Base-by-base conservation (phyloP, 164 flowering plant species). In the Piper longum region DNA sequence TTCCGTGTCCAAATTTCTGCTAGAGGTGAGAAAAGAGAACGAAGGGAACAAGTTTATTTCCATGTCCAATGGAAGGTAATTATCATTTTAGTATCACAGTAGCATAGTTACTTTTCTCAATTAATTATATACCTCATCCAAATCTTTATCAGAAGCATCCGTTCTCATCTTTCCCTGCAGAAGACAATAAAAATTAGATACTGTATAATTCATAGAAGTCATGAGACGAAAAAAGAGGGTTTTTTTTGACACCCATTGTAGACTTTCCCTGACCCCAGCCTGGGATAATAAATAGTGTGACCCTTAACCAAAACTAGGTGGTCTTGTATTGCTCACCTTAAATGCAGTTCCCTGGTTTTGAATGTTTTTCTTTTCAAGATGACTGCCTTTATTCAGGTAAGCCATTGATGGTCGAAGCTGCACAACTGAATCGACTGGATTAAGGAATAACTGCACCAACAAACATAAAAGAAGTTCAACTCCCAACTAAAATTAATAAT, bases 391-490 rank as follows among this genome's bases (percentile, higher is more conserved):
- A 6, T 70, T 71, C 11, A 82, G 77, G 76, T 80, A 76, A 51
- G 71, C 74, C 79, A 78, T 70, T 13, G 93, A 86, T 54, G 96
- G 96, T 14, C 96, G 89, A 62, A 92, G 88, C 80, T 92, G 96
- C 65, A 86, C 81, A 78, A 83, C 86, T 72, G 96, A 85, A 78
- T 83, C 81, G 75, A 89, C 66, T 66, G 96, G 91, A 73, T 86
- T 86, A 76, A 92, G 68, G 82, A 83, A 75, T 73, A 91, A 76
- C 98, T 91, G 96, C 95, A 88, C 71, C 68, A 76, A 60, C 55
- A 65, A 66, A 64, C 54, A 60, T 41, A 70, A 54, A 43, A 57
- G 64, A 18, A 13, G 12, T 7, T 7, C 3, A 64, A 57, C 64
- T 73, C 68, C 61, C 18, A 69, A 56, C 64, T 44, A 58, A 54